These are phyloP conservation scores for Exophiala oligosperma DNA, from an alignment of 2,329 filamentous ascomycete genomes.

Conservation along the genomic window DNA sequence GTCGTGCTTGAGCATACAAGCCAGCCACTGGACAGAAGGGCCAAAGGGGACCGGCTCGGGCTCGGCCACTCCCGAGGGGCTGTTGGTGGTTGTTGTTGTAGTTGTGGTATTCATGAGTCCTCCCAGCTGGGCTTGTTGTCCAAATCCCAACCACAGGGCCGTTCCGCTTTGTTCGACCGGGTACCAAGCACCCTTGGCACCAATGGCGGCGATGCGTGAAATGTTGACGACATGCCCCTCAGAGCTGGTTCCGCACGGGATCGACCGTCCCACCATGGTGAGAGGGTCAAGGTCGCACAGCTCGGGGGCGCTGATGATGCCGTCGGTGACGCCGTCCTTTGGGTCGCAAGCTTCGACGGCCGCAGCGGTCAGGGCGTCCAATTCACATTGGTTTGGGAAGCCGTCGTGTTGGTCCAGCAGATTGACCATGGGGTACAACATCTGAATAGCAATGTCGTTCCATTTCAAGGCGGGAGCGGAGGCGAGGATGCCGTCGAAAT, in stretches of 20 bases:
- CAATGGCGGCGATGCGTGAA: constrained; percentile 32
- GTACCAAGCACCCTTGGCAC: constrained; percentile 27
- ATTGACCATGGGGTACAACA: not conserved
- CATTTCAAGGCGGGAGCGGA: constrained; percentile 26
- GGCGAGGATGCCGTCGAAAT: constrained; percentile 32
- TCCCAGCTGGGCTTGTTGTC: not conserved
- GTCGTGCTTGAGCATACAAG: not conserved
- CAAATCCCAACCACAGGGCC: not conserved
- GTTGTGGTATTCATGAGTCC: not conserved
- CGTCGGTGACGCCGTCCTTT: constrained; percentile 30
- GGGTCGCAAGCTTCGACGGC: constrained; percentile 35
- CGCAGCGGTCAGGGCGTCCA: constrained; percentile 36
- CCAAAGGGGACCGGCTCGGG: not conserved
- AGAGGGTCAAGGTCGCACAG: constrained; percentile 18
- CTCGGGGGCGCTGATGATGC: constrained; percentile 26
- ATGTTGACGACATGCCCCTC: constrained; percentile 20
- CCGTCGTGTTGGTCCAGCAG: not conserved
- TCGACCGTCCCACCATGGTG: constrained; percentile 4
- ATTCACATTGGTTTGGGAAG: constrained; percentile 33
- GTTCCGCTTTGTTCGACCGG: not conserved
- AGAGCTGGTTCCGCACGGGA: no score
- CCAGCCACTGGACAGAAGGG: not conserved
- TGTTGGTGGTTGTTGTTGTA: not conserved
- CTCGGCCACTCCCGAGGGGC: not conserved
- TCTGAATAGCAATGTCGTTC: not conserved